phyloP scores from a whole-genome alignment of 179 eudicot species.

The Nepenthes alata region DNA sequence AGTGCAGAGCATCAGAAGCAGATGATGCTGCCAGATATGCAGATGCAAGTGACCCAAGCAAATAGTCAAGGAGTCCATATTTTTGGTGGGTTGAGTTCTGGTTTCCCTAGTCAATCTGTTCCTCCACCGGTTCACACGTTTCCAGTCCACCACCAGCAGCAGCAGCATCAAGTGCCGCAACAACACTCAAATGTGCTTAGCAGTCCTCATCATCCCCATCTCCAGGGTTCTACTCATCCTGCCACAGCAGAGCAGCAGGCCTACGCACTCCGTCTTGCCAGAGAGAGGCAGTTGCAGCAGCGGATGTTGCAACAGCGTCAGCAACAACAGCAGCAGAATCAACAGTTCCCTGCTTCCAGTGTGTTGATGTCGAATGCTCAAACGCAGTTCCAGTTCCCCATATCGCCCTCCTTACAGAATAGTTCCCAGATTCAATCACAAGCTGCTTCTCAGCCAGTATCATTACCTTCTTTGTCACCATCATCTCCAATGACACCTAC shows the following conservation, averaged over 20 bases:
- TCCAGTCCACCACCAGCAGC: conserved; percentile 53
- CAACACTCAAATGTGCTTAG: conserved; percentile 51
- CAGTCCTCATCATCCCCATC: conserved; percentile 49
- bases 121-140: conserved; percentile 41
- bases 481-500: conserved; percentile 35
- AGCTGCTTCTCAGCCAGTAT: conserved; percentile 38
- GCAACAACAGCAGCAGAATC: conserved; percentile 34
- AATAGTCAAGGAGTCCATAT: conserved; percentile 43
- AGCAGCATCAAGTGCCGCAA: conserved; percentile 41
- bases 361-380: conserved; percentile 48
- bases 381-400: conserved; percentile 36
- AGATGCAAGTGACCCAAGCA: conserved; percentile 46
- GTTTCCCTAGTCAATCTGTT: conserved; percentile 42
- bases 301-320: conserved; percentile 46
- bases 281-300: conserved; percentile 68
- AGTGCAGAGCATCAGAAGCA: conserved; percentile 65
- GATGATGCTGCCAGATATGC: conserved; percentile 51
- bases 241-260: conserved; percentile 52
- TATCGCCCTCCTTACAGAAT: conserved; percentile 39
- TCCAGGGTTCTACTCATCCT: conserved; percentile 43
- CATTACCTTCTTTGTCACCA: conserved; percentile 27
- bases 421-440: conserved; percentile 42
- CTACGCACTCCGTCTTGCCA: conserved; percentile 38
- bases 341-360: conserved; percentile 45
- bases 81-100: conserved; percentile 37